phyloP scores from a whole-genome alignment of 2,329 filamentous ascomycete species.

The Diaporthe citrichinensis region DNA sequence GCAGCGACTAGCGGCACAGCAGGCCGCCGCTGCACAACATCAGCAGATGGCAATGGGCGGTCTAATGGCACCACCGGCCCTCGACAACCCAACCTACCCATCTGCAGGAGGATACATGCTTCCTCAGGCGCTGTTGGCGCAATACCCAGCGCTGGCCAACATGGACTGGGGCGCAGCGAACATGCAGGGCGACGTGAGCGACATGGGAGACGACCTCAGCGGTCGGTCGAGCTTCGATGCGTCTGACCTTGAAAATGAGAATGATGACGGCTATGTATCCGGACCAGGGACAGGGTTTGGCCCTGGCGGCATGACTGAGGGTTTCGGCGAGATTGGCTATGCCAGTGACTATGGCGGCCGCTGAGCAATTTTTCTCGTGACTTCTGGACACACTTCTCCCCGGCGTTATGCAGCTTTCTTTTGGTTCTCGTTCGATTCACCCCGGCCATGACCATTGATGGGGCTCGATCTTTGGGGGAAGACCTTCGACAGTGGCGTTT shows the following conservation, averaged over 20 bases:
- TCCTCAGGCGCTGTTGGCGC: slow-evolving; percentile 89
- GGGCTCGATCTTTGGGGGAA: not conserved
- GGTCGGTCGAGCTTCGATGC: slow-evolving; percentile 87
- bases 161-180: slow-evolving; percentile 82
- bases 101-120: slow-evolving; percentile 74
- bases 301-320: slow-evolving; percentile 68
- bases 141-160: slow-evolving; percentile 93
- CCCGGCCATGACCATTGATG: slow-evolving; percentile 2
- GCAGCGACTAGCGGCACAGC: slow-evolving; percentile 69
- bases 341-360: slow-evolving; percentile 67
- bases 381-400: not conserved
- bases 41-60: slow-evolving; percentile 70
- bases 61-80: slow-evolving; percentile 69
- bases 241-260: slow-evolving; percentile 79
- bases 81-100: slow-evolving; percentile 72
- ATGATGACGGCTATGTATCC: slow-evolving; percentile 79
- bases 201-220: slow-evolving; percentile 81
- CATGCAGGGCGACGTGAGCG: slow-evolving; percentile 79
- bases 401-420: slow-evolving; percentile 2
- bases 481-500: slow-evolving; percentile 24
- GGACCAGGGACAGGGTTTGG: slow-evolving; percentile 73
- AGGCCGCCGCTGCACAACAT: slow-evolving; percentile 58
- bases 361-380: slow-evolving; percentile 38
- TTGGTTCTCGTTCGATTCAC: slow-evolving; percentile 9
- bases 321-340: slow-evolving; percentile 68